Percentiles rank a stretch among this genome's conserved stretches.
phyloP scores from a whole-genome alignment of 257 asterid genomes.

The Phtheirospermum japonicum region DNA sequence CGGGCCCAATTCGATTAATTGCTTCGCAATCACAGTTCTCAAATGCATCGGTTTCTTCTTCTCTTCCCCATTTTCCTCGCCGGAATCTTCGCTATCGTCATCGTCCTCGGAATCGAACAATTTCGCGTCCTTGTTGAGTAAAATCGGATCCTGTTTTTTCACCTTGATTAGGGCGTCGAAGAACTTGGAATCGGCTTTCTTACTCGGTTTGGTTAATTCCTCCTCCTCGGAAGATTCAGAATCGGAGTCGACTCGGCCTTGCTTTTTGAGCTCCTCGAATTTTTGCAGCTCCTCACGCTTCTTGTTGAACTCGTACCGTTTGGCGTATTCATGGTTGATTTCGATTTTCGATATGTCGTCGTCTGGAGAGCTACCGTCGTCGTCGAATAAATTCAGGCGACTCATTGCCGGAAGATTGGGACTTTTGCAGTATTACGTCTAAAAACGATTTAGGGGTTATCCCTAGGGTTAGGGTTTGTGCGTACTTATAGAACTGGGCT shows the following conservation, averaged over 20 bases:
- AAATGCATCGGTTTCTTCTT: constrained; percentile 65
- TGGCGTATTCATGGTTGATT: constrained; percentile 63
- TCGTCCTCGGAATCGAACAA: constrained; percentile 47
- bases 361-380: constrained; percentile 31
- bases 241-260: constrained; percentile 45
- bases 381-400: constrained; percentile 50
- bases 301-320: constrained; percentile 72
- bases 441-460: constrained; percentile 22
- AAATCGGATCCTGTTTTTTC: constrained; percentile 56
- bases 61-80: constrained; percentile 14
- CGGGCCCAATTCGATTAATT: constrained; percentile 66
- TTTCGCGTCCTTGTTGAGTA: constrained; percentile 54
- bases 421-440: not conserved
- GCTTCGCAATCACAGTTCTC: constrained; percentile 73
- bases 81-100: constrained; percentile 15
- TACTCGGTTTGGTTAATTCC: constrained; percentile 30
- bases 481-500: constrained; percentile 10
- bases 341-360: constrained; percentile 51
- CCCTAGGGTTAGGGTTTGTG: constrained; percentile 28
- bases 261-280: constrained; percentile 61
- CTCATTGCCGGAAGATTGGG: constrained; percentile 27
- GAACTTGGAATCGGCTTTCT: constrained; percentile 42
- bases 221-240: constrained; percentile 49
- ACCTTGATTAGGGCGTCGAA: constrained; percentile 62
- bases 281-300: constrained; percentile 76